These are phyloP conservation scores for Panicum virgatum DNA, from an alignment of 202 grass and related monocot genomes.

Conservation along the genomic window DNA sequence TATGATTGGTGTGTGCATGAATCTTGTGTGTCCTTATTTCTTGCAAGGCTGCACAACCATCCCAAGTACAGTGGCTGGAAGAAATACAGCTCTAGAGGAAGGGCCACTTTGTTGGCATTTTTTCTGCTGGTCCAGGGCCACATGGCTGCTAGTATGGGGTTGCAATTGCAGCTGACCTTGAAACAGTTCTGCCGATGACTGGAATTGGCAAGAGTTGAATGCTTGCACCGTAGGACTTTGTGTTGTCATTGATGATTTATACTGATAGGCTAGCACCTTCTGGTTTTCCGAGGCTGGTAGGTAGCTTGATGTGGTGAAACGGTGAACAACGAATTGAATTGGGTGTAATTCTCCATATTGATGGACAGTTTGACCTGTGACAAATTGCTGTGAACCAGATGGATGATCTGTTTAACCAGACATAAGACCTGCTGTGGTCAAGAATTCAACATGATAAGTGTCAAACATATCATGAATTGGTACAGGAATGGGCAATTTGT, in stretches of 20 bases:
- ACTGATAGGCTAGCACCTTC: too few species aligned
- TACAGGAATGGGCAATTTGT: not conserved
- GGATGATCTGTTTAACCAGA: not conserved
- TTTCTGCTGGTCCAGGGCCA: constrained; percentile 5
- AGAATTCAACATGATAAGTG: not conserved
- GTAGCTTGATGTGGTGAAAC: not conserved
- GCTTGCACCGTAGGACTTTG: constrained; percentile 1
- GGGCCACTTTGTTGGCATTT: not conserved
- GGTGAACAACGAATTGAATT: not conserved
- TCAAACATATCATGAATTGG: constrained; percentile 7
- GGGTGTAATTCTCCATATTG: not conserved
- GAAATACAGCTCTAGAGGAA: constrained; percentile 35
- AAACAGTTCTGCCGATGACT: constrained; percentile 38
- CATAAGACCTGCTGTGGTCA: constrained; percentile 9
- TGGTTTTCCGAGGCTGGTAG: not conserved
- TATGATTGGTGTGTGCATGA: constrained; percentile 12
- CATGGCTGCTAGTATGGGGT: constrained; percentile 6
- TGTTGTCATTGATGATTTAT: constrained; percentile 18
- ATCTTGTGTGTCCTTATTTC: constrained; percentile 6
- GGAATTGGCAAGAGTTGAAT: constrained; percentile 23
- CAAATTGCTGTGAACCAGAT: not conserved
- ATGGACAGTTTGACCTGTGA: not conserved
- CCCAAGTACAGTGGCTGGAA: constrained; percentile 8
- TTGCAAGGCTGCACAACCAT: constrained; percentile 15
- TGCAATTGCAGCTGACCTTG: constrained; percentile 26